Base-by-base conservation (phyloP, 2,329 filamentous ascomycete genomes). In the Orbilia quercus region DNA sequence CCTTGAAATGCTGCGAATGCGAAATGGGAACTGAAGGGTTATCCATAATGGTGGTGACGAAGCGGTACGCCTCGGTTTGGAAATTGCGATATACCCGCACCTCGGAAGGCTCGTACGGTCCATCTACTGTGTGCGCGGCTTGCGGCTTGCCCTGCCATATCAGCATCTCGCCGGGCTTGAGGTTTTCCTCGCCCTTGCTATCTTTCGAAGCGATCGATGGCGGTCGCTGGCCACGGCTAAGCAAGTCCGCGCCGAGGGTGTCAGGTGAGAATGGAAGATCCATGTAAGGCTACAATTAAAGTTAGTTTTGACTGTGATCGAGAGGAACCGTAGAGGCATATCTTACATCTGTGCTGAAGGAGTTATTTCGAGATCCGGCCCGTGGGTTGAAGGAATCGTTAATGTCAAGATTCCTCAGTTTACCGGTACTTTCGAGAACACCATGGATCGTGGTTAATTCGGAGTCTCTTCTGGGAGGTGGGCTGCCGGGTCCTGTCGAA, bases 141-240 rank as follows among this genome's bases (percentile, higher is more conserved):
- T 59, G 45, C 2, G 54, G 67, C 20, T 65, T 65, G 9, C 67
- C 59, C 16, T 72, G 47, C 18, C 58, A 72, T 12, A 72, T 72
- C 9, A 65, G 54, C 20, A 36, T 22, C 53, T 72, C 67, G 22
- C 67, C 67, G 23, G 59, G 67, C 28, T 60, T 72, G 59, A 72
- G 67, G 18, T 58, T 72, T 23, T 72, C 67, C n/a, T 72, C 67
- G 34, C 66, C 66, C 40, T 64, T 72, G 59, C 67, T 72, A 23
- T 72, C 67, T n/a, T 34, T 72, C 7, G 67, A 72, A 12, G 59
- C 45, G 47, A 72, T 72, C 16, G 67, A 72, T 36, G 59, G 40
- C 3, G 67, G 59, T 36, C 60, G 28, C 14, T 72, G 51, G 38
- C 28, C 45, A 14, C 60, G 59, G 22, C 20, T 58, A 11, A 53